These are phyloP conservation scores for Solanum pimpinellifolium DNA, from an alignment of 257 asterid species.

Conservation along the genomic window DNA sequence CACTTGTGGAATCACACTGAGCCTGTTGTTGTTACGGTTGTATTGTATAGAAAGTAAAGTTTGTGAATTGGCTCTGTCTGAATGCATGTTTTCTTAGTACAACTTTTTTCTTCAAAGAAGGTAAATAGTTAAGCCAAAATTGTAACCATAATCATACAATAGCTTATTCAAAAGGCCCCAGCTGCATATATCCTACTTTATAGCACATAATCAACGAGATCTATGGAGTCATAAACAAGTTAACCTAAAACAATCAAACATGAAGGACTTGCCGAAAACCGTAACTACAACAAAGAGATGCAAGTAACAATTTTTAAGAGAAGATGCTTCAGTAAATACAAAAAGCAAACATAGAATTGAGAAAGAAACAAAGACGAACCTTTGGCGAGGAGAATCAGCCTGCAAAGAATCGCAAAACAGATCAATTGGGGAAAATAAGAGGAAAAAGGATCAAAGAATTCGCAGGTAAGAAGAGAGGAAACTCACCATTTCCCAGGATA, in stretches of 20 bases:
- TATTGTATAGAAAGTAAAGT: background rate
- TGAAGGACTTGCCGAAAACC: background rate
- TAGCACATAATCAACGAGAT: background rate
- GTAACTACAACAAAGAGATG: background rate
- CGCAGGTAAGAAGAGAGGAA: background rate
- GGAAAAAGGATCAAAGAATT: background rate
- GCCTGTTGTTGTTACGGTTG: background rate
- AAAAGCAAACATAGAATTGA: background rate
- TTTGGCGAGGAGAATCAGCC: conserved; percentile 7
- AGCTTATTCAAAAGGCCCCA: background rate
- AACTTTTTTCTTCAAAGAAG: background rate
- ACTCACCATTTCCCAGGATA: conserved; percentile 1
- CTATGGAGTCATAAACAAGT: background rate
- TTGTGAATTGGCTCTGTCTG: background rate
- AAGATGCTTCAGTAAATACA: background rate
- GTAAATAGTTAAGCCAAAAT: background rate
- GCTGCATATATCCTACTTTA: background rate
- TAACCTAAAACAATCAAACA: background rate
- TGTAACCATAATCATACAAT: background rate
- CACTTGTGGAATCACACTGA: background rate
- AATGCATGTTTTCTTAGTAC: background rate
- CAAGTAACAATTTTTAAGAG: background rate
- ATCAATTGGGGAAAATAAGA: background rate
- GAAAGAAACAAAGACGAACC: background rate
- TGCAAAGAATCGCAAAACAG: background rate